Percentiles rank a stretch among this genome's conserved stretches.
Evolutionary conservation across 2,329 filamentous ascomycete genomes (phyloP).

Genomic region (Aplosporella prunicola): DNA sequence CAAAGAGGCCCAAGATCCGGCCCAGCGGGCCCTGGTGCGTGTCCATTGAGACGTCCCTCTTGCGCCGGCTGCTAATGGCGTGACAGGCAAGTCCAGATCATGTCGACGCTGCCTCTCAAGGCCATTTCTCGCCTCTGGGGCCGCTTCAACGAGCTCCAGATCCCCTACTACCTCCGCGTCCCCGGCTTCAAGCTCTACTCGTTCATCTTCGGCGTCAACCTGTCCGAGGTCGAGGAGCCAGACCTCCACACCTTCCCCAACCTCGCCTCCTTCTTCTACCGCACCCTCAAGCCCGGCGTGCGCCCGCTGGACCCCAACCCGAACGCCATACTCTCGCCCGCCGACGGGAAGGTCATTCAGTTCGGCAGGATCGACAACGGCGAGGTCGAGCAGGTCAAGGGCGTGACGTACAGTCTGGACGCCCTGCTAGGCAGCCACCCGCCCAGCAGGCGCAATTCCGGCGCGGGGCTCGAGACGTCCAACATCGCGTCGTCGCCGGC

Average conservation of each 20-base stretch:
- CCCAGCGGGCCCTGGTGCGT: slow-evolving; percentile 74
- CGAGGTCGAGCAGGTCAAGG: slow-evolving; percentile 97
- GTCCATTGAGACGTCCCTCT: slow-evolving; percentile 5
- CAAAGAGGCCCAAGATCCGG: slow-evolving; percentile 53
- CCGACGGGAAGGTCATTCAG: slow-evolving; percentile 84
- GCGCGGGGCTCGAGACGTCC: slow-evolving; percentile 32
- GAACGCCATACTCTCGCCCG: slow-evolving; percentile 73
- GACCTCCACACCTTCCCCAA: slow-evolving; percentile 89
- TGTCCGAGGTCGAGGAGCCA: slow-evolving; percentile 77
- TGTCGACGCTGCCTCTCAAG: slow-evolving; percentile 87
- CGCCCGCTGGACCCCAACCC: slow-evolving; percentile 75
- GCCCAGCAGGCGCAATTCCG: slow-evolving; percentile 31
- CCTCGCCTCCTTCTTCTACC: slow-evolving; percentile 93
- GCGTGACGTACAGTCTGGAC: slow-evolving; percentile 94
- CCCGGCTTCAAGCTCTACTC: slow-evolving; percentile 90
- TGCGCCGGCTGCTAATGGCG: slow-evolving; percentile 10
- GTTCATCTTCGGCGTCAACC: slow-evolving; percentile 81
- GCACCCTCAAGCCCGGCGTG: slow-evolving; percentile 78
- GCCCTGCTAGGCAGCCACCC: slow-evolving; percentile 61
- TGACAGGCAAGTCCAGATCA: slow-evolving; percentile 70
- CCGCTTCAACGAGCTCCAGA: slow-evolving; percentile 77
- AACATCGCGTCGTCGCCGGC: slow-evolving; percentile 28
- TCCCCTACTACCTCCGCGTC: slow-evolving; percentile 78
- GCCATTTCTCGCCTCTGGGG: slow-evolving; percentile 85
- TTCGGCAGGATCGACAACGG: slow-evolving; percentile 87